A percentile compares a stretch with the other conserved stretches of the same genome.
phyloP scores from a whole-genome alignment of 192 early-diverging fungal species.

The Linnemannia schmuckeri region DNA sequence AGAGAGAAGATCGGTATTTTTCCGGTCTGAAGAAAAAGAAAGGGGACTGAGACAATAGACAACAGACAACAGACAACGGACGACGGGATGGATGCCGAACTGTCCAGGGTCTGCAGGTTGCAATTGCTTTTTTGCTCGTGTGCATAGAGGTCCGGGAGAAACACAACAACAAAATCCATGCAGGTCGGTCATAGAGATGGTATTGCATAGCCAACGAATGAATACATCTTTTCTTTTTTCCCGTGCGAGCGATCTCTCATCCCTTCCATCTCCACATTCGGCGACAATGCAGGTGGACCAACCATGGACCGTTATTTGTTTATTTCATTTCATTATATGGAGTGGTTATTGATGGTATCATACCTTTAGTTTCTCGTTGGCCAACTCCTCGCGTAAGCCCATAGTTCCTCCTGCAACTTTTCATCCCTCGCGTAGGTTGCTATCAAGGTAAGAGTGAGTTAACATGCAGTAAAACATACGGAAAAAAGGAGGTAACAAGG shows the following conservation, averaged over 20 bases:
- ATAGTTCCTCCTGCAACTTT: slow-evolving; percentile 21
- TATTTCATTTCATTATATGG: background rate
- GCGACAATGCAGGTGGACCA: background rate
- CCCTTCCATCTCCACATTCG: background rate
- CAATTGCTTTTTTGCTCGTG: too few species aligned
- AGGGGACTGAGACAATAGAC: background rate
- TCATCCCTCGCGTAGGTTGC: slow-evolving; percentile 5
- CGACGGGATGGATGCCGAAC: too few species aligned
- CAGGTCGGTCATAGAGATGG: background rate
- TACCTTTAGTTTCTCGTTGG: background rate
- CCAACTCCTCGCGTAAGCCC: slow-evolving; percentile 32
- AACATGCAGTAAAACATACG: background rate
- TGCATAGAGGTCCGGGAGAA: background rate
- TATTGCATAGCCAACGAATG: background rate
- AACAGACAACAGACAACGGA: too few species aligned
- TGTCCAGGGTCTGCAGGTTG: too few species aligned
- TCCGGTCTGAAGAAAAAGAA: background rate
- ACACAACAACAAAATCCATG: background rate
- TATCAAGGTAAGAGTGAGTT: too few species aligned
- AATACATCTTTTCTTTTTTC: background rate
- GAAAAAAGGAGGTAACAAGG: background rate
- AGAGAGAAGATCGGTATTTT: background rate
- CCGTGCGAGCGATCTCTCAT: background rate
- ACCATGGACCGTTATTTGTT: background rate
- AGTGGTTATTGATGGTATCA: background rate